These are phyloP conservation scores for Cladophialophora immunda DNA, from an alignment of 2,329 filamentous ascomycete species.

Conservation along the genomic window DNA sequence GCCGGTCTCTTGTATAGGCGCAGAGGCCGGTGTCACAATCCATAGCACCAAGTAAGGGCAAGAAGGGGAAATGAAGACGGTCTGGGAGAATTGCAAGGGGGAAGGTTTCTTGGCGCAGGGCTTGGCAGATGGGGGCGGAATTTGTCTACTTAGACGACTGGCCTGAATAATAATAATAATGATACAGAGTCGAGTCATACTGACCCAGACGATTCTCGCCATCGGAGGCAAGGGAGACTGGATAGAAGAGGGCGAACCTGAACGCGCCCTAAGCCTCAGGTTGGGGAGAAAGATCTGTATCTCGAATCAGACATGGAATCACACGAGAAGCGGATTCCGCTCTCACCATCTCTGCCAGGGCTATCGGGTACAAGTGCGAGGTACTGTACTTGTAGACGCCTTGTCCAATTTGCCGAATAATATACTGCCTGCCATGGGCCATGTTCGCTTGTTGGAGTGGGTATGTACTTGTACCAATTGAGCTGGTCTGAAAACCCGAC, in stretches of 20 bases:
- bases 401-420: not conserved
- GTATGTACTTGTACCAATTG: not conserved
- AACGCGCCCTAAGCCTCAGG: too few species aligned
- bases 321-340: not conserved
- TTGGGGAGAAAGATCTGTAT: too few species aligned
- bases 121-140: conserved; percentile 25
- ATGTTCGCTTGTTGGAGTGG: not conserved
- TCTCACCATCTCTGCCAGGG: not conserved
- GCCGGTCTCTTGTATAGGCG: not conserved
- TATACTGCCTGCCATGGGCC: not conserved
- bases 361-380: not conserved
- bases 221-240: too few species aligned
- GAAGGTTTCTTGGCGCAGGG: conserved; percentile 15
- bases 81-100: not conserved
- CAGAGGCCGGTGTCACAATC: not conserved
- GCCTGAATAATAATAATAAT: too few species aligned
- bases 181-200: too few species aligned
- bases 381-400: not conserved
- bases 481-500: not conserved
- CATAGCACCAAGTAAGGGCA: not conserved
- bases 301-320: too few species aligned
- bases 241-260: too few species aligned
- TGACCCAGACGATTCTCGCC: too few species aligned
- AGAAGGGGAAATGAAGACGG: not conserved
- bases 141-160: conserved; percentile 4